phyloP scores from a whole-genome alignment of 1,284 basidiomycete species.

The Cystobasidium sp. region DNA sequence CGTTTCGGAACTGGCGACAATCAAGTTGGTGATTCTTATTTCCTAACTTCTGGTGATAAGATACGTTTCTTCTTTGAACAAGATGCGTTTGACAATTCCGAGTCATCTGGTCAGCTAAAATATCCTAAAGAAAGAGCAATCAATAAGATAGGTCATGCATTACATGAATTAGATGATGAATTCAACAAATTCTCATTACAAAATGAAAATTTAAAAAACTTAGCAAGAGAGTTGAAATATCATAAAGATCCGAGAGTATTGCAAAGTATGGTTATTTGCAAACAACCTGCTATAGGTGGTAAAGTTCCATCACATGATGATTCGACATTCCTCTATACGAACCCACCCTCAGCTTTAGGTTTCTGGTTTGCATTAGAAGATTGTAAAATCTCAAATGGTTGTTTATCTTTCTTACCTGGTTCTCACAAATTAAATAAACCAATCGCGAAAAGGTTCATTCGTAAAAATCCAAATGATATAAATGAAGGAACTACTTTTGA shows the following conservation, averaged over 20 bases:
- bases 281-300: conserved; percentile 66
- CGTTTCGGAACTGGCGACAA: conserved; percentile 69
- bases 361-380: conserved; percentile 94
- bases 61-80: conserved; percentile 87
- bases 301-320: conserved; percentile 67
- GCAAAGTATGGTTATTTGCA: conserved; percentile 87
- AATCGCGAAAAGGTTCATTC: conserved; percentile 80
- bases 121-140: conserved; percentile 70
- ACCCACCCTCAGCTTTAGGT: conserved; percentile 86
- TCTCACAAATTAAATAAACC: conserved; percentile 71
- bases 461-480: conserved; percentile 60
- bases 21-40: conserved; percentile 89
- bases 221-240: conserved; percentile 75
- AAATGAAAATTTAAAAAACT: conserved; percentile 67
- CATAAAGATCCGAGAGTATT: conserved; percentile 83
- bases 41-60: conserved; percentile 87
- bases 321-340: conserved; percentile 72
- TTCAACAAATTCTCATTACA: conserved; percentile 79
- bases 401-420: conserved; percentile 88
- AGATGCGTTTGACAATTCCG: conserved; percentile 69
- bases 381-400: conserved; percentile 82
- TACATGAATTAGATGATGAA: conserved; percentile 80
- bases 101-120: conserved; percentile 67
- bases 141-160: conserved; percentile 63
- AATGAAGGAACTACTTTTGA: conserved; percentile 75